Conservation (phyloP, 345 rosid genomes). For the Ceriops tagal region DNA sequence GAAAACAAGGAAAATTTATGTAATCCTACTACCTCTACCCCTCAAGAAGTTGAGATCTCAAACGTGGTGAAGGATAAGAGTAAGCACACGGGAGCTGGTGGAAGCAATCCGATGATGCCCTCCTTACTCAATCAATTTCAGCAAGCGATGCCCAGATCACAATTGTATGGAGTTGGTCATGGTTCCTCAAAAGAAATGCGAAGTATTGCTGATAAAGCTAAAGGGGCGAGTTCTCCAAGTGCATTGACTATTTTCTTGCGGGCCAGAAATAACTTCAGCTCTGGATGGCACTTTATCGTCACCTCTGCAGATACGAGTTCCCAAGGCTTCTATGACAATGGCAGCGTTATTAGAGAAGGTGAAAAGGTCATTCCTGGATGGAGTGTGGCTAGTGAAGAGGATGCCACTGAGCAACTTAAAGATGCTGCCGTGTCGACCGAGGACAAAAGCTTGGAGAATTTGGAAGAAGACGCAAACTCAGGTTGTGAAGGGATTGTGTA, state of each 20-base stretch:
- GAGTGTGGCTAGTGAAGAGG: conserved; percentile 28
- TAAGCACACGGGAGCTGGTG: conserved; percentile 9
- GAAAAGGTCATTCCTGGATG: conserved; percentile 27
- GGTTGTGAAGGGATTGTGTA: conserved; percentile 25
- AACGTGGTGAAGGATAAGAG: conserved; percentile 9
- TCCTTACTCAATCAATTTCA: conserved; percentile 25
- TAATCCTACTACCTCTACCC: conserved; percentile 12
- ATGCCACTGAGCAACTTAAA: conserved; percentile 27
- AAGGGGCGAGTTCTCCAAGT: conserved; percentile 5
- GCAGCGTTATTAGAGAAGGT: conserved; percentile 15
- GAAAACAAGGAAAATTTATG: conserved; percentile 20
- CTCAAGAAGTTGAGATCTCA: conserved; percentile 18
- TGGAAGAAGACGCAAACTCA: conserved; percentile 30
- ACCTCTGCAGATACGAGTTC: conserved; percentile 20
- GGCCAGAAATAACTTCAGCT: conserved; percentile 4
- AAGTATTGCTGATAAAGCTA: conserved; percentile 5
- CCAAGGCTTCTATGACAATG: conserved; percentile 22
- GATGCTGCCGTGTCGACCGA: conserved; percentile 16
- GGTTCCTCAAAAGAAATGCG: not conserved
- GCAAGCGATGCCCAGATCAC: conserved; percentile 15
- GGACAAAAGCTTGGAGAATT: conserved; percentile 32
- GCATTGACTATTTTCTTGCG: conserved; percentile 12
- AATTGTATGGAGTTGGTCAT: conserved; percentile 6
- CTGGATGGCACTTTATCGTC: conserved; percentile 19
- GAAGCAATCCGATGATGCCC: conserved; percentile 14